These are phyloP conservation scores for Monascus purpureus DNA, from an alignment of 495 filamentous ascomycete genomes.

Conservation along the genomic window DNA sequence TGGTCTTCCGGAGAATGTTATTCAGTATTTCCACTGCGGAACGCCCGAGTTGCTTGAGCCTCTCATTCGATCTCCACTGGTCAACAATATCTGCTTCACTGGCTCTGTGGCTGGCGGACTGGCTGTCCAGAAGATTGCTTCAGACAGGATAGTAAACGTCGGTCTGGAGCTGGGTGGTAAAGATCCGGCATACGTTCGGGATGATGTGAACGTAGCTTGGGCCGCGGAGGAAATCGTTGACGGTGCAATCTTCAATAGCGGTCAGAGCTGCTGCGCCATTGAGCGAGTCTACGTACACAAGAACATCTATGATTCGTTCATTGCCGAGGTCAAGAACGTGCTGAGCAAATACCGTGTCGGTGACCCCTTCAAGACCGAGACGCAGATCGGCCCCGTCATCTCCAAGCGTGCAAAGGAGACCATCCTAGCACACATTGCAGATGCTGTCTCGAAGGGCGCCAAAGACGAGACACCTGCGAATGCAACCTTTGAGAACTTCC, in stretches of 20 bases:
- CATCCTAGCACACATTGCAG: conserved; percentile 69
- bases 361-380: conserved; percentile 60
- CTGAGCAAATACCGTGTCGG: conserved; percentile 74
- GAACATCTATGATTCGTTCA: conserved; percentile 63
- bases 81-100: conserved; percentile 75
- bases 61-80: conserved; percentile 55
- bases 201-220: conserved; percentile 78
- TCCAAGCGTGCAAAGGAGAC: conserved; percentile 58
- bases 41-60: conserved; percentile 54
- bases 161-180: conserved; percentile 87
- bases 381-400: conserved; percentile 77
- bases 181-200: conserved; percentile 78
- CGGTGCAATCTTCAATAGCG: conserved; percentile 84
- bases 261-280: conserved; percentile 83
- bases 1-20: conserved; percentile 63
- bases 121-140: conserved; percentile 68
- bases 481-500: conserved; percentile 52
- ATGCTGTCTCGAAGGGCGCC: conserved; percentile 76
- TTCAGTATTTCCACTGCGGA: conserved; percentile 84
- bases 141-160: conserved; percentile 67
- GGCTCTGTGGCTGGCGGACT: conserved; percentile 84
- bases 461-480: conserved; percentile 72
- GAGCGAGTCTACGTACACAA: conserved; percentile 82
- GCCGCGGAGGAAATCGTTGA: conserved; percentile 87
- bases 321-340: conserved; percentile 67